Evolutionary conservation across 139 green algal species (phyloP), one percentile per base, ranked within the genome.

Genomic region (Auxenochlorella protothecoides): DNA sequence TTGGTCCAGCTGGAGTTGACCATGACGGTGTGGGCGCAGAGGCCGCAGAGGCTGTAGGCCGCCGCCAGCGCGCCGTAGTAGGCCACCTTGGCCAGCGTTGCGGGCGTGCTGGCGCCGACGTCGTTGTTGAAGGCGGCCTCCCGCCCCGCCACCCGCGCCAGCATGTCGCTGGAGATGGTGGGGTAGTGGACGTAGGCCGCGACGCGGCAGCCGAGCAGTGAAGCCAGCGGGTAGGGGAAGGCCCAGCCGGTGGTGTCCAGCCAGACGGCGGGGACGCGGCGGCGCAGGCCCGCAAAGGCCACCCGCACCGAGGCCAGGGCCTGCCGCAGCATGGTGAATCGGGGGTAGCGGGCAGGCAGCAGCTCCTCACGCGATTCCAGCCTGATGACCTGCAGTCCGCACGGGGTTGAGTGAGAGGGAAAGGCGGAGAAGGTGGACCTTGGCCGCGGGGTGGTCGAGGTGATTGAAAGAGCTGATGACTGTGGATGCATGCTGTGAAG

Each of bases 1-100:
- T 69, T 68, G 5, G 94, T 99, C 94, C 94, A 99, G n/a, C 71
- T 86, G 9, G 84, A 93, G 84, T 98, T 98, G 53, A 93, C 92
- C 86, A 96, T 92, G 13, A 87, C 86, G 55, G 6, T 62, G 44
- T 7, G 9, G 44, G 9, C 52, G 66, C 6, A 11, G 10, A 14
- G n/a, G 66, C 8, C 27, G 53, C 11, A 14, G 51, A 16, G 12
- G 11, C 87, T 88, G 71, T 98, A 98, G 27, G 88, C 27, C 9
- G 70, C 11, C 3, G 92, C 86, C 55, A 97, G 76, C 0, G 72
- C 57, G 54, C 85, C 78, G 81, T 98, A 98, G 80, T 99, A 98
- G 7, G 82, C 55, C 62, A 93, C 64, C 81, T 99, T 98, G 66
- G 76, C 63, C 10, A 71, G 13, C 0, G 85, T 88, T 64, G 83